Evolutionary conservation across 2,329 filamentous ascomycete species (phyloP).

Genomic region (Penicillium palitans): DNA sequence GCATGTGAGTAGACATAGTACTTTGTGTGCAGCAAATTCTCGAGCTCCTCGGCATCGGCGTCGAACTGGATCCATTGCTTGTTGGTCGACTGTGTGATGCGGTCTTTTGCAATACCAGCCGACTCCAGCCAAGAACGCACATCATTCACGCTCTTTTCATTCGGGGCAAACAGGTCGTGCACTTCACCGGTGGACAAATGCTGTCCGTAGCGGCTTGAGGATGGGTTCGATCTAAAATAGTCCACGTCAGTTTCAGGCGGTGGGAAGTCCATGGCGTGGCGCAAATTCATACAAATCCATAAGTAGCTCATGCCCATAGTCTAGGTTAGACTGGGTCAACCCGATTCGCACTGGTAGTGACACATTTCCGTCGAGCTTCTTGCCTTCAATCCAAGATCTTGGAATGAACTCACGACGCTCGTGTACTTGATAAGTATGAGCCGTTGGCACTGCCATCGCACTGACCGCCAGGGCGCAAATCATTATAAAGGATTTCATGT

Average conservation of each 20-base stretch:
- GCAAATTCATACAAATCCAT: constrained; percentile 32
- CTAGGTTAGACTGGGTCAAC: constrained; percentile 31
- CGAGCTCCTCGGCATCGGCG: constrained; percentile 38
- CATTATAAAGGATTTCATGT: constrained; percentile 28
- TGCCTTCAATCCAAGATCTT: constrained; percentile 29
- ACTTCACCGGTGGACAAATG: constrained; percentile 36
- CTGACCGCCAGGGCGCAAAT: constrained; percentile 23
- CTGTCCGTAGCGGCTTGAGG: constrained; percentile 39
- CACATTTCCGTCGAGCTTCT: constrained; percentile 23
- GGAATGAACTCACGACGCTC: constrained; percentile 34
- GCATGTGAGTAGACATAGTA: constrained; percentile 43
- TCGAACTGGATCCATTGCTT: constrained; percentile 46
- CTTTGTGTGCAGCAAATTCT: constrained; percentile 40
- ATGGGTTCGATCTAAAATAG: constrained; percentile 35
- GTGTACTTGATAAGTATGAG: constrained; percentile 30
- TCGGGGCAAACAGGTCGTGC: constrained; percentile 39
- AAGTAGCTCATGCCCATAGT: constrained; percentile 31
- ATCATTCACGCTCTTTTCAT: constrained; percentile 27
- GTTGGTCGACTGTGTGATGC: constrained; percentile 32
- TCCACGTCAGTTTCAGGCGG: neutral
- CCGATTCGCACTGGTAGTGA: constrained; percentile 31
- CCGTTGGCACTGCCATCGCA: constrained; percentile 26
- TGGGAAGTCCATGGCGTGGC: neutral
- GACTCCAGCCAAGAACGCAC: constrained; percentile 34
- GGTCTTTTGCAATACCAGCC: constrained; percentile 27